Evolutionary conservation across 2,329 filamentous ascomycete genomes (phyloP).

Genomic region (Exophiala mesophila): DNA sequence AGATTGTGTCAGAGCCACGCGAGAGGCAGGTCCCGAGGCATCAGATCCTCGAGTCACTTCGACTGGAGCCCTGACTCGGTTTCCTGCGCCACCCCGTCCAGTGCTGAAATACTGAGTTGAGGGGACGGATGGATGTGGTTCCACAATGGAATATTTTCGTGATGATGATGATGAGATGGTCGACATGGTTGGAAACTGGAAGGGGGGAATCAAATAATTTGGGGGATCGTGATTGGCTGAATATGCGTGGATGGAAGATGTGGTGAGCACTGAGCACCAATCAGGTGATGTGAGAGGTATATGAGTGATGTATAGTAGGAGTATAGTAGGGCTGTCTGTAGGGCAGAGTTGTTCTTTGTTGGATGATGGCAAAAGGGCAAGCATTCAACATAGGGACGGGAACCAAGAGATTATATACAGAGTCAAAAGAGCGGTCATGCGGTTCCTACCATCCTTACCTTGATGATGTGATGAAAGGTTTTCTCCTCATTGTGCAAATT

Average conservation of each 20-base stretch:
- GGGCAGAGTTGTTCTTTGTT: too few species aligned
- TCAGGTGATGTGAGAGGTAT: neutral
- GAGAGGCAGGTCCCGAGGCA: slow-evolving; percentile 41
- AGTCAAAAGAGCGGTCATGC: too few species aligned
- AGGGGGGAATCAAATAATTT: too few species aligned
- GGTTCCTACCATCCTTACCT: too few species aligned
- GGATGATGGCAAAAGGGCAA: neutral
- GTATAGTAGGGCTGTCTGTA: neutral
- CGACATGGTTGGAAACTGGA: too few species aligned
- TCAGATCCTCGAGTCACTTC: slow-evolving; percentile 45
- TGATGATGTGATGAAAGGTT: too few species aligned
- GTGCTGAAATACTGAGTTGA: slow-evolving; percentile 44
- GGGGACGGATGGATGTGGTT: slow-evolving; percentile 56
- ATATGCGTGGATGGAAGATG: neutral
- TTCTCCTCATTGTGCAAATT: slow-evolving; percentile 1
- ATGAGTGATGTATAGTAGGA: neutral
- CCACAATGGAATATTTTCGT: slow-evolving; percentile 51
- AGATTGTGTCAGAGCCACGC: slow-evolving; percentile 26
- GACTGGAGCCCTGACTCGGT: slow-evolving; percentile 52
- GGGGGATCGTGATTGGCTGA: slow-evolving; percentile 4
- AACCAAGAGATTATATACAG: slow-evolving; percentile 1
- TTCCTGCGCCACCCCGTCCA: slow-evolving; percentile 61
- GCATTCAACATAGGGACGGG: neutral
- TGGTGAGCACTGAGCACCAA: neutral
- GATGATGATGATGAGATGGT: slow-evolving; percentile 29